Conservation (phyloP, 2,329 filamentous ascomycete species). For the Parastagonospora avenae region DNA sequence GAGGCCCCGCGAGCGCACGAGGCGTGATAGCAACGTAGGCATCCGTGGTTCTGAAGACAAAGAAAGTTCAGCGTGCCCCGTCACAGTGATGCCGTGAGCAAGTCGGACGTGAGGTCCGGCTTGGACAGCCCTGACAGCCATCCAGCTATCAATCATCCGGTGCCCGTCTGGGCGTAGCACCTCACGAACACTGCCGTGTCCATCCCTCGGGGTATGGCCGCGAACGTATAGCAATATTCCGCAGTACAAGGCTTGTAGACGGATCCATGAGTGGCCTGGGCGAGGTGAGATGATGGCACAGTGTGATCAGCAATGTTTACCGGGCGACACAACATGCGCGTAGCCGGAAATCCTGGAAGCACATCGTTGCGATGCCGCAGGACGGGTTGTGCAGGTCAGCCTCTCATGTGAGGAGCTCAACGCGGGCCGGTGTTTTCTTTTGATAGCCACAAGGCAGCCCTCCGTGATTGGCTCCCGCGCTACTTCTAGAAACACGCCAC, state of each 20-base stretch:
- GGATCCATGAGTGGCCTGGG: constrained; percentile 15
- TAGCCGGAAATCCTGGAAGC: constrained; percentile 33
- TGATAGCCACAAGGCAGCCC: constrained; percentile 5
- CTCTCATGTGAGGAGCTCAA: constrained; percentile 10
- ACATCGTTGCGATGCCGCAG: constrained; percentile 27
- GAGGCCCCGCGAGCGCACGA: constrained; percentile 11
- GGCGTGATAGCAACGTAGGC: constrained; percentile 15
- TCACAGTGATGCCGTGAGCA: constrained; percentile 20
- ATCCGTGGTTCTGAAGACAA: constrained; percentile 17
- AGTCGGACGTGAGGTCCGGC: constrained; percentile 11
- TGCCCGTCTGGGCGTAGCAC: constrained; percentile 1
- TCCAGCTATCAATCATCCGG: no score
- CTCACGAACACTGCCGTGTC: constrained; percentile 19
- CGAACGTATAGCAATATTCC: constrained; percentile 21
- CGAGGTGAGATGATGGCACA: constrained; percentile 22
- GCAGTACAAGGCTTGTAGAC: constrained; percentile 17
- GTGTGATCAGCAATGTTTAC: constrained; percentile 21
- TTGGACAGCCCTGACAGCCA: background rate
- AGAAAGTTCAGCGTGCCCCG: constrained; percentile 6
- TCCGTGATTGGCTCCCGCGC: constrained; percentile 27
- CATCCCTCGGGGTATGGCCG: constrained; percentile 18
- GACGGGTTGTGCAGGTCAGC: constrained; percentile 26
- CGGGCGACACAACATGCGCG: constrained; percentile 23
- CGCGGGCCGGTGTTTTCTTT: constrained; percentile 12
- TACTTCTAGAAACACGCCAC: constrained; percentile 23